Evolutionary conservation across 352 stramenopile species (phyloP).

Genomic region (Globisporangium rhizosaccharum): DNA sequence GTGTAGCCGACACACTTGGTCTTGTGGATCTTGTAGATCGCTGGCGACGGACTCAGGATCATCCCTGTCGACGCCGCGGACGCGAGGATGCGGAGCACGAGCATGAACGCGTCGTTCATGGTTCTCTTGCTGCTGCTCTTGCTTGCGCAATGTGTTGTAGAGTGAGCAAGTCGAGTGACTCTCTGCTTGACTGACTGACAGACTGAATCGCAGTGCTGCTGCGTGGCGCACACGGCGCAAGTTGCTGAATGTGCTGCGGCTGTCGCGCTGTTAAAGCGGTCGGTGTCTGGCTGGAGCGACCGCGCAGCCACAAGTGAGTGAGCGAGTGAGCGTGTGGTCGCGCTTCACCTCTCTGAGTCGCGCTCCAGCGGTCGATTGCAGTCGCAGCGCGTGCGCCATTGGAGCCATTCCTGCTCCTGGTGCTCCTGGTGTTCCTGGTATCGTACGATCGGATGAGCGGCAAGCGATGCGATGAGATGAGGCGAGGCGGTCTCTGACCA

Average conservation of each 20-base stretch:
- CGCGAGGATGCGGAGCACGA: constrained; percentile 17
- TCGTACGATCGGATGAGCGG: background rate
- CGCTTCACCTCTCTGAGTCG: too few species aligned
- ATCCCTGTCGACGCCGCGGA: constrained; percentile 29
- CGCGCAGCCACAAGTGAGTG: too few species aligned
- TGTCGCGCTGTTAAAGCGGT: too few species aligned
- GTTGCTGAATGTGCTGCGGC: too few species aligned
- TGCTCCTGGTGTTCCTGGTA: too few species aligned
- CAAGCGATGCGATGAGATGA: constrained; percentile 1
- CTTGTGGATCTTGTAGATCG: constrained; percentile 33
- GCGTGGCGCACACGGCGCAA: too few species aligned
- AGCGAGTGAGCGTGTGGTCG: too few species aligned
- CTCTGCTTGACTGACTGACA: background rate
- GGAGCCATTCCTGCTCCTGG: too few species aligned
- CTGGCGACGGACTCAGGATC: constrained; percentile 29
- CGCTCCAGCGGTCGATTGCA: too few species aligned
- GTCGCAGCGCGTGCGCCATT: too few species aligned
- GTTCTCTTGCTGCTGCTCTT: background rate
- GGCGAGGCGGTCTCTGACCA: background rate
- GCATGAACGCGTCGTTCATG: constrained; percentile 5
- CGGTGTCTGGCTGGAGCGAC: too few species aligned
- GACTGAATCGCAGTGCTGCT: too few species aligned
- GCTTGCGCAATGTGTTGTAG: background rate
- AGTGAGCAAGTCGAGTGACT: background rate
- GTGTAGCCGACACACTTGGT: constrained; percentile 27